Evolutionary conservation across 352 stramenopile species (phyloP), one percentile per base, ranked within the genome.

Genomic region (Globisporangium irregulare): DNA sequence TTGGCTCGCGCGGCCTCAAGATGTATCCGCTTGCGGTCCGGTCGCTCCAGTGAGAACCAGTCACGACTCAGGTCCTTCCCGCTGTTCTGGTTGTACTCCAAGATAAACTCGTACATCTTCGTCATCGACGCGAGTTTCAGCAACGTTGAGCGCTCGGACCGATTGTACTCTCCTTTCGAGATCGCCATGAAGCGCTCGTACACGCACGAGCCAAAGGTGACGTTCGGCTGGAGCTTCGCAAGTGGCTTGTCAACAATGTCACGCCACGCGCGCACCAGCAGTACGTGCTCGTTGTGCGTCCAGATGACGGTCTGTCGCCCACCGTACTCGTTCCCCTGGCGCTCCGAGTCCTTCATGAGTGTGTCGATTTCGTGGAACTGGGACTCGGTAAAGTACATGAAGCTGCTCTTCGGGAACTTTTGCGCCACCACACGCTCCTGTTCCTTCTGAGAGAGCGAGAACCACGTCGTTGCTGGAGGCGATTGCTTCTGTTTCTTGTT

Each of bases 71-170:
- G 3, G 8, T 53, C 22, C 27, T 36, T 61, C 27, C 22, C 64
- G 8, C 10, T 15, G 8, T 15, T 34, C 20, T 41, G 15, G 56
- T 69, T 64, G 64, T 69, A 69, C 8, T 50, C 64, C 9, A 9
- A n/a, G n/a, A 60, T 64, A 50, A 60, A 64, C 41, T 48, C 18
- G 29, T 64, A 25, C 64, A 69, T 69, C n/a, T 62, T 54, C 53
- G 29, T 34, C 4, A 68, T 50, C 8, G 62, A 50, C 4, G 29
- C 20, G 34, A 68, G 62, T 46, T 68, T 68, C 6, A 62, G 10
- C 14, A 68, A 2, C 1, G 62, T 62, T 1, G 64, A 63, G 29
- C 64, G 56, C 32, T 59, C 41, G 4, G 57, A 54, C 12, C 56
- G 43, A 15, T 10, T 60, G 29, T 38, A 38, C 24, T 15, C 27